Base-by-base conservation (phyloP, 2,329 filamentous ascomycete genomes). In the Metarhizium album region DNA sequence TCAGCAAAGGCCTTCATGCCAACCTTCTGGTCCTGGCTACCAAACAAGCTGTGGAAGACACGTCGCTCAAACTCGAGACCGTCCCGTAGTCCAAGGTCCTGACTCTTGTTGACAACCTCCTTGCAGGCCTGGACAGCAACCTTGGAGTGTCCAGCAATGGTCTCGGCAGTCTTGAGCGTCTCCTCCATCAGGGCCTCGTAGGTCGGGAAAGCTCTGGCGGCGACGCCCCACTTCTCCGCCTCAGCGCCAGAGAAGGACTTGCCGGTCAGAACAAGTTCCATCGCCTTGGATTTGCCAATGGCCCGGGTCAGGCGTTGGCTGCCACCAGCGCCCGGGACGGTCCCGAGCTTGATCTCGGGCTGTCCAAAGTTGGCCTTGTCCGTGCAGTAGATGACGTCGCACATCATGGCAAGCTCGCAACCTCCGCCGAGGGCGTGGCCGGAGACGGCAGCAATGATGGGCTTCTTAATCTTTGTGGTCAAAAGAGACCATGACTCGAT, bases 81-180 rank as follows among this genome's bases (percentile, higher is more conserved):
- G 63, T 97, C 93, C 59, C 86, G 75, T 53, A 98, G 72, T 3
- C 84, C 76, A 59, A 95, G 70, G 61, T 98, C 93, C 75, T 97
- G 90, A 68, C 90, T 95, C 83, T 96, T 97, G 68, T 97, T 95
- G 51, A 98, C 91, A n/a, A 93, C 91, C 75, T 98, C 93, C 77
- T 98, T 98, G 52, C 81, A 85, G 11, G 87, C 93, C 71, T 89
- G 83, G 52, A 95, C 82, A 1, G 91, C 87, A n/a, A 98, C 84
- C 64, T 78, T 82, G 48, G 87, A 90, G 69, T 93, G 89, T 1
- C 86, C 73, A 0, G 93, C 90, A 71, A 98, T 96, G 48, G 82
- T 90, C 74, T 87, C 88, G 2, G 93, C 93, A 18, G 89, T 91
- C 64, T 84, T 81, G 54, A 95, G 67, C 2, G 90, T 83, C 50